Percentiles rank a stretch among this genome's conserved stretches.
Evolutionary conservation across 1,284 basidiomycete genomes (phyloP).

Genomic region (Ganoderma lingzhi): DNA sequence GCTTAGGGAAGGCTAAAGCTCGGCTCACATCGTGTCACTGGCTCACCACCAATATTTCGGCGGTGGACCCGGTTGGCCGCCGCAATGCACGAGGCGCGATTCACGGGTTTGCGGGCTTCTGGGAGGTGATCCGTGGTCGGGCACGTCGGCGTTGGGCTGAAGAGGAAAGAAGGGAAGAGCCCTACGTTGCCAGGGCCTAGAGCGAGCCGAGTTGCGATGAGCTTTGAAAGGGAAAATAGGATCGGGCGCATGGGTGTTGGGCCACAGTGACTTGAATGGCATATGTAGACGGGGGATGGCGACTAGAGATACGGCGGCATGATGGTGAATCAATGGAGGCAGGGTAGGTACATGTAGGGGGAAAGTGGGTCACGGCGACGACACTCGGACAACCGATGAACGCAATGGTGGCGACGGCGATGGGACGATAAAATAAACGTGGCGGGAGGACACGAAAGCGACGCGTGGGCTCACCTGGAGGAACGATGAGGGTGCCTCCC

Average conservation of each 20-base stretch:
- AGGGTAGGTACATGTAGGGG: too few species aligned
- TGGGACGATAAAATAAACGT: background rate
- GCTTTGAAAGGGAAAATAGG: background rate
- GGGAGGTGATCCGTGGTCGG: background rate
- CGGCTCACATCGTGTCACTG: background rate
- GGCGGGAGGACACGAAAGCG: background rate
- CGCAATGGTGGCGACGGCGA: too few species aligned
- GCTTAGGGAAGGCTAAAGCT: background rate
- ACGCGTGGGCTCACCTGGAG: background rate
- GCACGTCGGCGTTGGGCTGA: background rate
- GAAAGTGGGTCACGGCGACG: background rate
- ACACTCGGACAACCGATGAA: background rate
- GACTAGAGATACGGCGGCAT: background rate
- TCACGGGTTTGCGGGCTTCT: background rate
- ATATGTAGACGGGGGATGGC: background rate
- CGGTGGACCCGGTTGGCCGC: background rate
- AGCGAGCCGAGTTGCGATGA: conserved; percentile 1
- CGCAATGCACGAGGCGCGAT: background rate
- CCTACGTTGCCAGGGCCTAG: background rate
- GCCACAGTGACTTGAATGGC: background rate
- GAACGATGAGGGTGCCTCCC: background rate
- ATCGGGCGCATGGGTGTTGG: background rate
- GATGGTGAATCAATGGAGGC: too few species aligned
- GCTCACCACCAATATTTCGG: background rate
- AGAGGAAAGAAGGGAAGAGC: background rate